Percentiles rank a stretch among this genome's conserved stretches.
Conservation (phyloP, 768 basidiomycete genomes). For the Flagelloscypha sp. region DNA sequence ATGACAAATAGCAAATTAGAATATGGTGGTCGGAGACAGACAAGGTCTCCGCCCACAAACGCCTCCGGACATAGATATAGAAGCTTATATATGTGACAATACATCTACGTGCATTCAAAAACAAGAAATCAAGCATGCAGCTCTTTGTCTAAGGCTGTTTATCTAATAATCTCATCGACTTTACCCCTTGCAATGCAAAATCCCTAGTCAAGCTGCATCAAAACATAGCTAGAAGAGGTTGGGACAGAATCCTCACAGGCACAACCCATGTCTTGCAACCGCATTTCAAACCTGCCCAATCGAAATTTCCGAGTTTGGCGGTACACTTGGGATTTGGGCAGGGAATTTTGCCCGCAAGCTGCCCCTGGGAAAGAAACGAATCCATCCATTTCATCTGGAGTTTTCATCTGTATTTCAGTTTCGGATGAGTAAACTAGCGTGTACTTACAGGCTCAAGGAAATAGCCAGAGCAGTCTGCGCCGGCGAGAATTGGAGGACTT, state of each 20-base stretch:
- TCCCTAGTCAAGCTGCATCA: slow-evolving; percentile 26
- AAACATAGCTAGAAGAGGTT: neutral
- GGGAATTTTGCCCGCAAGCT: slow-evolving; percentile 77
- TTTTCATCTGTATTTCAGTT: neutral
- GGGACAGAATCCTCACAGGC: slow-evolving; percentile 47
- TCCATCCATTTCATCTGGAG: slow-evolving; percentile 95
- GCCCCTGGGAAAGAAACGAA: slow-evolving; percentile 62
- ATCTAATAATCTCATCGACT: slow-evolving; percentile 49
- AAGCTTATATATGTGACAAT: neutral
- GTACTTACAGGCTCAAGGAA: slow-evolving; percentile 86
- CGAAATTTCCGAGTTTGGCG: slow-evolving; percentile 89
- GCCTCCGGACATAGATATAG: neutral
- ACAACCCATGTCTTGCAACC: slow-evolving; percentile 90
- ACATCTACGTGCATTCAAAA: neutral
- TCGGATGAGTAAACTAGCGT: neutral
- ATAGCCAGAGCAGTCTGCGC: slow-evolving; percentile 89
- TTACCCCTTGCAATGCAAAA: slow-evolving; percentile 65
- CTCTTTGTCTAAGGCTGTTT: neutral
- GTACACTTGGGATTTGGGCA: slow-evolving; percentile 91
- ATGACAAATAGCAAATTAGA: neutral
- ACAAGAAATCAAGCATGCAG: neutral
- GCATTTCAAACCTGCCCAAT: slow-evolving; percentile 93
- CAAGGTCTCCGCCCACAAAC: neutral
- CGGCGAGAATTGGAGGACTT: slow-evolving; percentile 62
- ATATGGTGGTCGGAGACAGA: neutral